Percentiles rank a stretch among this genome's conserved stretches.
Evolutionary conservation across 495 filamentous ascomycete species (phyloP).

Genomic region (Aspergillus taichungensis): DNA sequence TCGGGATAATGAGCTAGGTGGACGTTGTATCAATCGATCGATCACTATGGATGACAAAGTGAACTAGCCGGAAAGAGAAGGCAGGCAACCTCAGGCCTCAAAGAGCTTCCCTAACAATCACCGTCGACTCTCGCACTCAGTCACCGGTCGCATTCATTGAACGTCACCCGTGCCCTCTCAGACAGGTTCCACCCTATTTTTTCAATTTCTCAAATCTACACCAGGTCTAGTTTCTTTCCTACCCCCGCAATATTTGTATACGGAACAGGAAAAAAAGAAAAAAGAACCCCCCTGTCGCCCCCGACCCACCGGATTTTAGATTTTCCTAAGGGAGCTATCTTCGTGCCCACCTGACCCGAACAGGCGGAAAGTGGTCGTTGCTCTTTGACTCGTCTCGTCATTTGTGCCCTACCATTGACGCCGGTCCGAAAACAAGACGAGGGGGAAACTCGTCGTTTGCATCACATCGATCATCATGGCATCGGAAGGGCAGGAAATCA

Average conservation of each 20-base stretch:
- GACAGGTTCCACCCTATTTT: background rate
- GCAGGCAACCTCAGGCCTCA: constrained; percentile 15
- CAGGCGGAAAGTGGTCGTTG: constrained; percentile 7
- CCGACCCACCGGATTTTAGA: constrained; percentile 2
- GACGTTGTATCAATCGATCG: too few species aligned
- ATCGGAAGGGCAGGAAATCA: constrained; percentile 31
- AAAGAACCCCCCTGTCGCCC: too few species aligned
- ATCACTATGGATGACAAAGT: constrained; percentile 15
- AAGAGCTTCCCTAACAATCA: constrained; percentile 10
- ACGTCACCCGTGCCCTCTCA: too few species aligned
- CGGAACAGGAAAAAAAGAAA: too few species aligned
- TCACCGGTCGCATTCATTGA: constrained; percentile 1
- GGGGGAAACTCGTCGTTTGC: background rate
- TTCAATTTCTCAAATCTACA: background rate
- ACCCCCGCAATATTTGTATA: background rate
- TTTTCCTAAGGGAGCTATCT: constrained; percentile 10
- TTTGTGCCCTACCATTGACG: background rate
- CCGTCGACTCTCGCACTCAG: constrained; percentile 2
- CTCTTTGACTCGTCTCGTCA: constrained; percentile 9
- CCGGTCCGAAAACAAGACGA: background rate
- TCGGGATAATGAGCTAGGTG: too few species aligned
- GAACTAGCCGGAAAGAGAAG: constrained; percentile 29
- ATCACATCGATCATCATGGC: constrained; percentile 17
- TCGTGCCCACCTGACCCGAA: constrained; percentile 5
- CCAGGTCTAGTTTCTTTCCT: constrained; percentile 1